phyloP scores from a whole-genome alignment of 2,329 filamentous ascomycete genomes.

The Fulvia fulva region DNA sequence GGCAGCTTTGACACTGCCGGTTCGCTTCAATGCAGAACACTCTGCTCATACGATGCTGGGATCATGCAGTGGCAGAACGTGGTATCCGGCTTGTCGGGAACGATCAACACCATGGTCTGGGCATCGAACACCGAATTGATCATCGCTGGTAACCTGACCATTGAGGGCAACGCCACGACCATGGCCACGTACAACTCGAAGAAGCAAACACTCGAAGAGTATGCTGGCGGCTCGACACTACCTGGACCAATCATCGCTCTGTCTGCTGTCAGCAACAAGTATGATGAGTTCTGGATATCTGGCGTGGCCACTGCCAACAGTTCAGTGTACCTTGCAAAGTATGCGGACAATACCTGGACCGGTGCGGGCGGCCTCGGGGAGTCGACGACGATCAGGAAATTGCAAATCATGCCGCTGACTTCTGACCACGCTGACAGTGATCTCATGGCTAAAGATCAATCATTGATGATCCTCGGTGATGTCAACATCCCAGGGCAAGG shows the following conservation, averaged over 20 bases:
- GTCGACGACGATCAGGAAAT: constrained; percentile 66
- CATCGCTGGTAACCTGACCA: constrained; percentile 70
- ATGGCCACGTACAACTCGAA: constrained; percentile 71
- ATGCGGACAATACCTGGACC: constrained; percentile 65
- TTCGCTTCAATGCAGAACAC: constrained; percentile 71
- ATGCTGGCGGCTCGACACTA: constrained; percentile 60
- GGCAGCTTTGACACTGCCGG: constrained; percentile 82
- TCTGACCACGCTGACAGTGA: constrained; percentile 61
- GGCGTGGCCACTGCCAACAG: constrained; percentile 60
- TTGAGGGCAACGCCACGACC: constrained; percentile 62
- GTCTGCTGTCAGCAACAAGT: constrained; percentile 67
- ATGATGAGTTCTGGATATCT: constrained; percentile 74
- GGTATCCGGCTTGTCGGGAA: constrained; percentile 67
- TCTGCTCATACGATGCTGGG: constrained; percentile 74
- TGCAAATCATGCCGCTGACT: constrained; percentile 75
- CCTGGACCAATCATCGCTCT: constrained; percentile 78
- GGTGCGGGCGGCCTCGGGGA: constrained; percentile 62
- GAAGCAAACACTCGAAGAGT: constrained; percentile 61
- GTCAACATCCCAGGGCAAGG: constrained; percentile 73
- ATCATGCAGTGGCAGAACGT: constrained; percentile 75
- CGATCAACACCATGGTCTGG: constrained; percentile 72
- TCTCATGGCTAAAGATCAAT: constrained; percentile 63
- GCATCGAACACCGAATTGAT: constrained; percentile 66
- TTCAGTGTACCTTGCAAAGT: constrained; percentile 76
- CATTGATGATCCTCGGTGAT: constrained; percentile 79